Conservation (phyloP, 2,329 filamentous ascomycete genomes). For the Phialophora macrospora region DNA sequence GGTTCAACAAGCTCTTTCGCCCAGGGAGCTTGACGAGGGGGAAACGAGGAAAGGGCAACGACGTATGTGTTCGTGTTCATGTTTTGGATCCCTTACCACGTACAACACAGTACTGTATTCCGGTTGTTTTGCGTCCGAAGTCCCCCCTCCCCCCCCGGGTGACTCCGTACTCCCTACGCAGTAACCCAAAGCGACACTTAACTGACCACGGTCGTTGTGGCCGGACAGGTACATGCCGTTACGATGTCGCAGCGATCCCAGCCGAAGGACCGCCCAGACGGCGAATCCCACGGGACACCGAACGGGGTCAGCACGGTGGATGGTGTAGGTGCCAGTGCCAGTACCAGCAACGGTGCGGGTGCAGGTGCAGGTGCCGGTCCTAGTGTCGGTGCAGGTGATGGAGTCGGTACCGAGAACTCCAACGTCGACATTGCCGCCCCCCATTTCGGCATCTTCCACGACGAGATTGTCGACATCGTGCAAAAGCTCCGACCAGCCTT, state of each 20-base stretch:
- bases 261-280: not conserved
- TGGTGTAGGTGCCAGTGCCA: not conserved
- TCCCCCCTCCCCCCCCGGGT: no score
- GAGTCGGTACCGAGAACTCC: not conserved
- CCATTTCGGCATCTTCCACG: conserved; percentile 17
- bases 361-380: not conserved
- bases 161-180: not conserved
- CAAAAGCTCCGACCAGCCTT: conserved; percentile 4
- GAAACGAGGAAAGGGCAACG: conserved; percentile 2
- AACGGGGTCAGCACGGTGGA: not conserved
- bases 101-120: no score
- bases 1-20: not conserved
- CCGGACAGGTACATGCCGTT: not conserved
- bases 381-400: not conserved
- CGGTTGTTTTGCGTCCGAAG: no score
- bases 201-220: not conserved
- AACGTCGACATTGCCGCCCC: not conserved
- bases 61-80: no score
- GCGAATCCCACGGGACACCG: not conserved
- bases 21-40: conserved; percentile 4
- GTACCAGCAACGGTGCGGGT: not conserved
- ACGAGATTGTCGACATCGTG: conserved; percentile 1
- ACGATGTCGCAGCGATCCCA: not conserved
- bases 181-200: not conserved
- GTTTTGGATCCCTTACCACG: not conserved